Evolutionary conservation across 2,329 filamentous ascomycete species (phyloP).

Genomic region (Phaeoacremonium minimum): DNA sequence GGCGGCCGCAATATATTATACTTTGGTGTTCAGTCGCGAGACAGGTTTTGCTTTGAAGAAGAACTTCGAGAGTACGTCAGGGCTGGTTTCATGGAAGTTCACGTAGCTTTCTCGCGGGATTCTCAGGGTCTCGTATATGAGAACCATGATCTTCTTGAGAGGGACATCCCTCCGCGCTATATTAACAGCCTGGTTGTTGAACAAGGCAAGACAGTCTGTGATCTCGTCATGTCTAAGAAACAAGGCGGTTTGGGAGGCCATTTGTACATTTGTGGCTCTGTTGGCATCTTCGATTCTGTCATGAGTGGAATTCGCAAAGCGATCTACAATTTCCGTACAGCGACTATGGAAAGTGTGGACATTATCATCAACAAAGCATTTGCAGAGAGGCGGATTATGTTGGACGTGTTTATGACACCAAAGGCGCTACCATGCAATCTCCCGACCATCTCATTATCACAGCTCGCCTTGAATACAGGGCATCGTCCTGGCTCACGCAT

Average conservation of each 20-base stretch:
- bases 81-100: slow-evolving; percentile 44
- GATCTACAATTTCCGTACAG: slow-evolving; percentile 46
- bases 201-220: slow-evolving; percentile 44
- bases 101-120: slow-evolving; percentile 49
- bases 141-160: slow-evolving; percentile 40
- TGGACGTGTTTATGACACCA: slow-evolving; percentile 54
- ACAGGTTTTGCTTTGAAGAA: slow-evolving; percentile 46
- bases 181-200: slow-evolving; percentile 48
- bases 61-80: slow-evolving; percentile 41
- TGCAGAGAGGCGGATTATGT: slow-evolving; percentile 51
- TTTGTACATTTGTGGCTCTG: slow-evolving; percentile 44
- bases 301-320: slow-evolving; percentile 52
- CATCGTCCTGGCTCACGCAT: slow-evolving; percentile 39
- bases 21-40: slow-evolving; percentile 46
- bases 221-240: slow-evolving; percentile 53
- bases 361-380: slow-evolving; percentile 47
- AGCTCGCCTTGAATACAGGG: slow-evolving; percentile 45
- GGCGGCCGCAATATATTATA: slow-evolving; percentile 47
- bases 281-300: slow-evolving; percentile 47
- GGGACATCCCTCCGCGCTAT: slow-evolving; percentile 43
- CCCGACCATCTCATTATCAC: slow-evolving; percentile 43
- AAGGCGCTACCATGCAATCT: slow-evolving; percentile 45
- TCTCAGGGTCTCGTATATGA: slow-evolving; percentile 36
- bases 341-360: slow-evolving; percentile 47
- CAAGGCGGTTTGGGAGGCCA: slow-evolving; percentile 45